These are phyloP conservation scores for Aegilops tauschii DNA, from an alignment of 176 grass and related monocot genomes.

Conservation along the genomic window DNA sequence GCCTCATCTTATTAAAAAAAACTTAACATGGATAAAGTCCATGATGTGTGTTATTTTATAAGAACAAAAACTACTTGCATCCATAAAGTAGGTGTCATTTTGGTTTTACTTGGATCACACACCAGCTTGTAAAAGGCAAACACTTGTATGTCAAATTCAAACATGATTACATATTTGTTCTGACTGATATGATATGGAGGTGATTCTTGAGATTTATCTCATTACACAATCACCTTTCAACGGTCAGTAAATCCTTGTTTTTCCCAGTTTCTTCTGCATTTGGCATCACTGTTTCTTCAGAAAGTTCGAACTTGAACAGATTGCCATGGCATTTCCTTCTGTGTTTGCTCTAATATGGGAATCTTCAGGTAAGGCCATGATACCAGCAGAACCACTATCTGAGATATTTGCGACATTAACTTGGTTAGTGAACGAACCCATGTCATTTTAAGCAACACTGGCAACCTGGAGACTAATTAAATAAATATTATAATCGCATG, in stretches of 20 bases:
- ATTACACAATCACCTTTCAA: not conserved
- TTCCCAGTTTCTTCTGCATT: constrained; percentile 22
- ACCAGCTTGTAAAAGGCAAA: no score
- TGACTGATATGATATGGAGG: no score
- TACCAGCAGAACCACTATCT: constrained; percentile 15
- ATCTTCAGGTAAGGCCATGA: constrained; percentile 13
- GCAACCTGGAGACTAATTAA: not conserved
- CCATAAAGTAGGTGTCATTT: no score
- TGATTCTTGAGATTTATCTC: no score
- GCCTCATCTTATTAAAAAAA: no score
- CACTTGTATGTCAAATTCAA: no score
- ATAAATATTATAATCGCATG: not conserved
- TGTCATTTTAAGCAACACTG: not conserved
- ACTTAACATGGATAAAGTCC: no score
- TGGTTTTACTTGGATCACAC: no score
- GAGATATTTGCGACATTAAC: not conserved
- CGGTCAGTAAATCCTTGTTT: constrained; percentile 12
- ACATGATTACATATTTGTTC: no score
- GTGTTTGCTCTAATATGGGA: not conserved
- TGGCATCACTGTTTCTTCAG: constrained; percentile 15
- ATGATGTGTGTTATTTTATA: no score
- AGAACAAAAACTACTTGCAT: no score
- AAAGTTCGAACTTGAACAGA: constrained; percentile 1
- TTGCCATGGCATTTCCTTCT: constrained; percentile 13
- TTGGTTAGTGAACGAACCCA: not conserved